These are phyloP conservation scores for Aurinia saxatilis DNA, from an alignment of 345 rosid genomes.

Conservation along the genomic window DNA sequence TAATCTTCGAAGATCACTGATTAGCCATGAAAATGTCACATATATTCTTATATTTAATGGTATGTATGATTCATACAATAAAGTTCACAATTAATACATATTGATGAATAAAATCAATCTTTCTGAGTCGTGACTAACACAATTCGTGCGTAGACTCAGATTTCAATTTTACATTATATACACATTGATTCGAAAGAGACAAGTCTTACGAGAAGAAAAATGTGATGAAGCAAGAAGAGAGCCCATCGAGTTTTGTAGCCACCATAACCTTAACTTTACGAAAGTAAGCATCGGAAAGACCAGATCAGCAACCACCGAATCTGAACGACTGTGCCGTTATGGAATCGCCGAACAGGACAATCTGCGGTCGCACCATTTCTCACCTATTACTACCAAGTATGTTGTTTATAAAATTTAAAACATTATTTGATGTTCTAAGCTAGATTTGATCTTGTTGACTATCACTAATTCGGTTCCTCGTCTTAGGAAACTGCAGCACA, in stretches of 20 bases:
- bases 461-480: too few species aligned
- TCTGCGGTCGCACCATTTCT: too few species aligned
- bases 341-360: too few species aligned
- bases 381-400: too few species aligned
- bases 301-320: conserved; percentile 80
- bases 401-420: too few species aligned
- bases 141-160: neutral
- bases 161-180: neutral
- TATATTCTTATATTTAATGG: neutral
- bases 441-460: too few species aligned
- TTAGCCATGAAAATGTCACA: neutral
- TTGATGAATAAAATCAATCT: too few species aligned
- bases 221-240: conserved; percentile 64
- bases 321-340: conserved; percentile 35
- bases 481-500: too few species aligned
- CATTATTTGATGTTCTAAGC: too few species aligned
- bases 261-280: conserved; percentile 94
- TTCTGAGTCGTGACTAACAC: neutral
- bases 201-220: conserved; percentile 55
- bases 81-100: neutral
- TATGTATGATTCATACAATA: neutral
- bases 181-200: neutral
- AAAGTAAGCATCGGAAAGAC: conserved; percentile 66
- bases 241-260: conserved; percentile 97
- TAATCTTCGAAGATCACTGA: neutral